Evolutionary conservation across 768 basidiomycete species (phyloP), one percentile per base, ranked within the genome.

Genomic region (Clavulina sp.): DNA sequence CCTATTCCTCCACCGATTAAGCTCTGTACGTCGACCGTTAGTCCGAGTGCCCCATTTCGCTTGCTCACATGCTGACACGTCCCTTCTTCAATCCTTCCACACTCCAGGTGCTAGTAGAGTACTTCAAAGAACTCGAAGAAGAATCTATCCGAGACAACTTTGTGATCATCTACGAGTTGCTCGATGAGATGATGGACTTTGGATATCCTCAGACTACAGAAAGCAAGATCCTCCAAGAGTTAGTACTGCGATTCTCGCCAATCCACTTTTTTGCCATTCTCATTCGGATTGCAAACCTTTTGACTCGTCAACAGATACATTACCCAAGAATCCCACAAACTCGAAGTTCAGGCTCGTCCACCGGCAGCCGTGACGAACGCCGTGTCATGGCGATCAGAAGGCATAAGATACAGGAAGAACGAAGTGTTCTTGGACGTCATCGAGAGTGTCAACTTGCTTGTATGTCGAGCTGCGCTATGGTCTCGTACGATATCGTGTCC

Each of bases 131-230:
- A 64, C 80, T 97, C 34, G 95, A 99, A 64, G 95, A 97, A 62
- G 95, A 99, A 70, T 92, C 88, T 46, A 97, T 99, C 62, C 75
- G 95, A 5, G 95, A 99, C 67, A 99, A 99, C 62, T 99, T 99
- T 62, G 95, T 99, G 36, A 95, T 99, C 63, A 95, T 99, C 48
- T 99, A 95, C 65, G 93, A 97, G 64, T 77, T 97, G 50, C 75
- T 99, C 71, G 93, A 97, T 61, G 95, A 99, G 71, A 96, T 97
- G 88, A 96, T 97, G 91, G 95, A 99, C 70, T 99, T 95, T 67
- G 95, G 95, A 5, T 96, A 83, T 63, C 93, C 95, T 0, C 95
- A 97, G 66, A 99, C 93, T 38, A 97, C 95, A 16, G 95, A 99
- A 70, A 89, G 86, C 74, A 97, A 99, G 73, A 99, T 97, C 59